Percentiles rank a stretch among this genome's conserved stretches.
Conservation (phyloP, 164 flowering plant species). For the Stephania cephalantha region DNA sequence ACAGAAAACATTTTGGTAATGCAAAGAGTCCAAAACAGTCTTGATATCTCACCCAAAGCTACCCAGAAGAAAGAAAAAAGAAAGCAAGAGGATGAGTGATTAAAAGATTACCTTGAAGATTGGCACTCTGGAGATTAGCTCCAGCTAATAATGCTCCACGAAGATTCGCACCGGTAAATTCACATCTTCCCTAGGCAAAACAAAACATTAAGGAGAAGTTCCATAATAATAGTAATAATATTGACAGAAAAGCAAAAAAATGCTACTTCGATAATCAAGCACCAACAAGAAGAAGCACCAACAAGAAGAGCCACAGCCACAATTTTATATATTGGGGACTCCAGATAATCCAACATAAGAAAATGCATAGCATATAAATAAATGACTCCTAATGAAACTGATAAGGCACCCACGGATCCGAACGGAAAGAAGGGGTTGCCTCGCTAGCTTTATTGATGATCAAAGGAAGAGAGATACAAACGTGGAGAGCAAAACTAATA, state of each 20-base stretch:
- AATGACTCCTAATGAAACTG: background rate
- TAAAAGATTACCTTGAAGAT: slow-evolving; percentile 59
- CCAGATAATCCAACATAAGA: background rate
- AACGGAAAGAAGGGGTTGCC: too few relatives aligned
- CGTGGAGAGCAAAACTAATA: too few relatives aligned
- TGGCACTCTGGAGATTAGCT: slow-evolving; percentile 93
- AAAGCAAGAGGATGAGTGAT: background rate
- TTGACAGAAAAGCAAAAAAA: background rate
- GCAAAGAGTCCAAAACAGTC: background rate
- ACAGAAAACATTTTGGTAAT: background rate
- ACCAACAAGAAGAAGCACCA: background rate
- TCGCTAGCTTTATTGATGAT: too few relatives aligned
- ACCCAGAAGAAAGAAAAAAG: background rate
- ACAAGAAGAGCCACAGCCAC: background rate
- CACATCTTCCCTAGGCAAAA: slow-evolving; percentile 85
- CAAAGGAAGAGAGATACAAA: too few relatives aligned
- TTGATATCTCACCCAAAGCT: background rate
- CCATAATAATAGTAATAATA: background rate
- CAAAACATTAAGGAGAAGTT: slow-evolving; percentile 11
- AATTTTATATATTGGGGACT: background rate
- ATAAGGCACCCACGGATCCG: too few relatives aligned
- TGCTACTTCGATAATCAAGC: background rate
- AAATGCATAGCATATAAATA: background rate
- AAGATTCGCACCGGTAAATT: slow-evolving; percentile 89
- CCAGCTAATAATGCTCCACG: slow-evolving; percentile 84